Evolutionary conservation across 371 early-diverging fungal species (phyloP).

Genomic region (Paramicrosporidium saccamoebae): DNA sequence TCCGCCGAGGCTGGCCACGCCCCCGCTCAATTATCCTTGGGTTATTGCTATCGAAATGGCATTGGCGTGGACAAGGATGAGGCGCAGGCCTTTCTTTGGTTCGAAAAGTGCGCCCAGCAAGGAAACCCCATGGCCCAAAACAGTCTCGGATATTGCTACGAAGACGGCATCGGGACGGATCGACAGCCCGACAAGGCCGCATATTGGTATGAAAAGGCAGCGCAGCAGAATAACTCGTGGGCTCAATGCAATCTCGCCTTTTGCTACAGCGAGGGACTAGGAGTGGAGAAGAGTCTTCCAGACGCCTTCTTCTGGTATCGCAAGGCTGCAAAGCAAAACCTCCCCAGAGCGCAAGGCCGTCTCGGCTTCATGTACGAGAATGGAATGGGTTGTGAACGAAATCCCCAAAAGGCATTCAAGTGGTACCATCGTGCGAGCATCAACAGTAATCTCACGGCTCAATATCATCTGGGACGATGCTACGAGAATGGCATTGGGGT

Average conservation of each 20-base stretch:
- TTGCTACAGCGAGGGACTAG: conserved; percentile 52
- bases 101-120: conserved; percentile 18
- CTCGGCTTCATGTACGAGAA: conserved; percentile 33
- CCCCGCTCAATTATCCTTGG: conserved; percentile 37
- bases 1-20: conserved; percentile 23
- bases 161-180: conserved; percentile 35
- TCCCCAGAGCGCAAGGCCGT: conserved; percentile 36
- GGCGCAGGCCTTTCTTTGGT: conserved; percentile 24
- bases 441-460: conserved; percentile 17
- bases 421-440: conserved; percentile 21
- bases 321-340: conserved; percentile 18
- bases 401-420: conserved; percentile 13
- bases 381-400: conserved; percentile 21
- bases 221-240: conserved; percentile 41
- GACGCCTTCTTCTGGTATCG: conserved; percentile 34
- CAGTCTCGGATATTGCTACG: conserved; percentile 59
- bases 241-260: conserved; percentile 59
- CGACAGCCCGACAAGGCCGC: conserved; percentile 28
- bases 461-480: conserved; percentile 15
- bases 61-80: conserved; percentile 27
- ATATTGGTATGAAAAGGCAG: conserved; percentile 36
- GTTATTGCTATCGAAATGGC: conserved; percentile 38
- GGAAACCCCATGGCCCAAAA: conserved; percentile 42
- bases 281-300: conserved; percentile 13
- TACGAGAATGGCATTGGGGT: conserved; percentile 28